Base-by-base conservation (phyloP, 1,284 basidiomycete species). In the Blastosporella zonata region DNA sequence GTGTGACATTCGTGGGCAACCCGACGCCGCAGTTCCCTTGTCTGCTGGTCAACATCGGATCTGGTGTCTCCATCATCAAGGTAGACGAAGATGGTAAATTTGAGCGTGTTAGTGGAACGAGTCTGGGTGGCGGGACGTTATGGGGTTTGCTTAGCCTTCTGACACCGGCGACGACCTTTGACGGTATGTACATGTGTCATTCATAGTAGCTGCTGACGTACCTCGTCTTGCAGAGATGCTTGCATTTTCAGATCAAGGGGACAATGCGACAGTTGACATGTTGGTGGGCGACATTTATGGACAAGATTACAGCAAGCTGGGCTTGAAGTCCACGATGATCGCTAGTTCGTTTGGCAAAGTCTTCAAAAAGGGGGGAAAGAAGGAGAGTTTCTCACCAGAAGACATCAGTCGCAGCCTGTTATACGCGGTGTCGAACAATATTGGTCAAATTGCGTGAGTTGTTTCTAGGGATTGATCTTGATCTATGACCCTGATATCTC, bases 251-350 rank as follows among this genome's bases (percentile, higher is more conserved):
- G 95, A 98, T 68, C 70, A 81, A 62, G 97, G 97, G 34, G 93
- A 98, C 72, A 98, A 99, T 63, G 81, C 87, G 39, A 81, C 81
- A 6, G 96, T 99, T 23, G 97, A 99, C 68, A 99, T 99, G 96
- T 86, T 99, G 44, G 96, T 99, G 37, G 95, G 96, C 23, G 97
- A 99, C 72, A 99, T 99, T 58, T 99, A 99, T 65, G 96, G 95
- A 20, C 85, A 90, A 58, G 95, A 96, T 70, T 95, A 96, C 69
- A 84, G 79, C 65, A 90, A 91, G 55, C 83, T 99, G 28, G 97
- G 97, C 3, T 81, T 99, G 49, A 99, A 98, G 71, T 95, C 93
- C 27, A 95, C 92, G 8, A 97, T 91, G 66, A 99, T 99, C 62
- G 97, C 97, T 3, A 97, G 93, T 53, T 92, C 92, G 12, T 99